phyloP scores from a whole-genome alignment of 345 rosid genomes.

The Populus davidiana region DNA sequence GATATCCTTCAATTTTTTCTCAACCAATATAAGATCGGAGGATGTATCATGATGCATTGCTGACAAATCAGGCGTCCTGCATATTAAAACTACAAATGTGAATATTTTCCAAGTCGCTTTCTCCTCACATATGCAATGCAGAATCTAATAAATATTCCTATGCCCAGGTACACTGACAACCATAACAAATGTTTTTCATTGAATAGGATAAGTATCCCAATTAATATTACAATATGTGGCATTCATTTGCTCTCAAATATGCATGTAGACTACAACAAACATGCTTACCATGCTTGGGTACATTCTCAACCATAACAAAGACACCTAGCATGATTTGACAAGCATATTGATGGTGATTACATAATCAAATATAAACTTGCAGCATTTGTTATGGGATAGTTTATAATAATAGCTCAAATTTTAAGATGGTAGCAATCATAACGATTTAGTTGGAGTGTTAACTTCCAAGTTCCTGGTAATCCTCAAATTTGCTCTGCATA shows the following conservation, averaged over 20 bases:
- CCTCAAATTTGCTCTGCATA: neutral
- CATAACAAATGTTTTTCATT: no score
- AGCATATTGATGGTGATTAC: no score
- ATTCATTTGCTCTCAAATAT: neutral
- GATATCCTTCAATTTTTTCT: conserved; percentile 52
- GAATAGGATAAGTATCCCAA: no score
- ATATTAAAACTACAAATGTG: conserved; percentile 5
- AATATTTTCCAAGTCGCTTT: neutral
- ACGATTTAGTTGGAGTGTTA: neutral
- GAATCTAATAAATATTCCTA: neutral
- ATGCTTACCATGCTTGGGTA: neutral
- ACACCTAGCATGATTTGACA: neutral
- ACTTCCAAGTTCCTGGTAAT: neutral
- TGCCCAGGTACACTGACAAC: neutral
- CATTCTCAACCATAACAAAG: neutral
- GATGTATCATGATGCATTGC: conserved; percentile 78
- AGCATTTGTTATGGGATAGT: no score
- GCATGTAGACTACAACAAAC: neutral
- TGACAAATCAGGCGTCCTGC: conserved; percentile 75
- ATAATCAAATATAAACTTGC: no score
- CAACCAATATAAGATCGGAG: conserved; percentile 67
- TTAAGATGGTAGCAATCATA: neutral
- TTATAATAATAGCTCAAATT: neutral
- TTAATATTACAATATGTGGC: neutral
- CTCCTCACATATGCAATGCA: neutral